Conservation (phyloP, 768 basidiomycete genomes). For the Chalciporus chontae region DNA sequence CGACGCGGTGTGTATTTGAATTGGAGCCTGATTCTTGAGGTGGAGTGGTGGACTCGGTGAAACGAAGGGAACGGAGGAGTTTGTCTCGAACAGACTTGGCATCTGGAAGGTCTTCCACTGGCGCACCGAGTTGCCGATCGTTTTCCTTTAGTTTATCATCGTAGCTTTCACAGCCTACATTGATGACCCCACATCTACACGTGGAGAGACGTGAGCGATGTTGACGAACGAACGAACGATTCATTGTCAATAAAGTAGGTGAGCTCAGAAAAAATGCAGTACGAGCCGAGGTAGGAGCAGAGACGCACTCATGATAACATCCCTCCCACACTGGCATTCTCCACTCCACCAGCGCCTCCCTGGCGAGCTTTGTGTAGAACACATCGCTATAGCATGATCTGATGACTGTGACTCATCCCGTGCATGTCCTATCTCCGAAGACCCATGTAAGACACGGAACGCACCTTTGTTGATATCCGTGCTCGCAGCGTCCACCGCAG, state of each 20-base stretch:
- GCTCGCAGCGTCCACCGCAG: slow-evolving; percentile 80
- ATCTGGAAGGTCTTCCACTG: slow-evolving; percentile 33
- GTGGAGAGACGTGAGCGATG: not conserved
- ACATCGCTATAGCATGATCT: slow-evolving; percentile 68
- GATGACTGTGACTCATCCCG: slow-evolving; percentile 47
- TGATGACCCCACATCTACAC: slow-evolving; percentile 27
- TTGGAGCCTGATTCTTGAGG: not conserved
- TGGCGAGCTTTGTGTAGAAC: slow-evolving; percentile 68
- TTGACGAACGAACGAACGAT: no score
- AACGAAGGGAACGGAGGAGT: slow-evolving; percentile 13
- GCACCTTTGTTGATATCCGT: slow-evolving; percentile 45
- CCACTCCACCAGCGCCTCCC: slow-evolving; percentile 77
- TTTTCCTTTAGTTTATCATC: slow-evolving; percentile 56
- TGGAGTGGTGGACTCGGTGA: not conserved
- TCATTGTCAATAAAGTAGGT: no score
- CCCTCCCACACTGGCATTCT: slow-evolving; percentile 66
- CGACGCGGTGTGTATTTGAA: slow-evolving; percentile 6
- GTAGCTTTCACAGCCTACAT: slow-evolving; percentile 35
- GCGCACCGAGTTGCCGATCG: slow-evolving; percentile 56
- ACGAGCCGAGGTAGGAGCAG: not conserved
- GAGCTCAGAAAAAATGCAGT: not conserved
- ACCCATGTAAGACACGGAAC: not conserved
- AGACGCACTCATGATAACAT: slow-evolving; percentile 76
- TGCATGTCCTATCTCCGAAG: no score
- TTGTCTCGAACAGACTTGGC: slow-evolving; percentile 13